Percentiles rank a stretch among this genome's conserved stretches.
These are phyloP conservation scores for Gossypium bickii DNA, from an alignment of 345 rosid species.

Conservation along the genomic window DNA sequence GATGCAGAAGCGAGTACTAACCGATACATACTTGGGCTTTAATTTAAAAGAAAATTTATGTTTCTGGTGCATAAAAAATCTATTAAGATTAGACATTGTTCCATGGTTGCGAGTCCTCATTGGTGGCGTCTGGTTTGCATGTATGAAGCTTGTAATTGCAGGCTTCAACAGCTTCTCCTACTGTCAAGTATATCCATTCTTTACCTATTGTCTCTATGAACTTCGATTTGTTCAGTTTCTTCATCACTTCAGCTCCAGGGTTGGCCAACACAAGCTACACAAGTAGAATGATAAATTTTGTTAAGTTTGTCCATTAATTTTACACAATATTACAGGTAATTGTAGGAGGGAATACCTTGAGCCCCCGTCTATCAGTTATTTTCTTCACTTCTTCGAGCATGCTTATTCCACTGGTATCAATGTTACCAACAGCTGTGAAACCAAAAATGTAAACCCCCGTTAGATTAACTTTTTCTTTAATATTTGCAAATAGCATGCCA, in stretches of 20 bases:
- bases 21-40: background rate
- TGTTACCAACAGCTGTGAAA: constrained; percentile 72
- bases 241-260: constrained; percentile 89
- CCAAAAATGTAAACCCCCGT: background rate
- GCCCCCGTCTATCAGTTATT: constrained; percentile 45
- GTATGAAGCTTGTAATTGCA: constrained; percentile 77
- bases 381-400: constrained; percentile 84
- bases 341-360: constrained; percentile 41
- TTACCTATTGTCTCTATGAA: constrained; percentile 60
- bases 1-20: background rate
- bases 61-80: background rate
- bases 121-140: constrained; percentile 30
- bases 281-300: background rate
- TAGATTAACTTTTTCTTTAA: background rate
- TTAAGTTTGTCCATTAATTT: background rate
- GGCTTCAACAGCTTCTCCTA: constrained; percentile 83
- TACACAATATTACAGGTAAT: background rate
- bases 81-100: constrained; percentile 29
- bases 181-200: constrained; percentile 77
- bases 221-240: constrained; percentile 75
- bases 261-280: constrained; percentile 68
- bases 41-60: background rate
- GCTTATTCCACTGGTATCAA: constrained; percentile 93
- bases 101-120: constrained; percentile 33
- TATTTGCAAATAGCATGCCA: background rate